Evolutionary conservation across 805 yeast genomes (phyloP).

Genomic region (Saturnispora galanensis): DNA sequence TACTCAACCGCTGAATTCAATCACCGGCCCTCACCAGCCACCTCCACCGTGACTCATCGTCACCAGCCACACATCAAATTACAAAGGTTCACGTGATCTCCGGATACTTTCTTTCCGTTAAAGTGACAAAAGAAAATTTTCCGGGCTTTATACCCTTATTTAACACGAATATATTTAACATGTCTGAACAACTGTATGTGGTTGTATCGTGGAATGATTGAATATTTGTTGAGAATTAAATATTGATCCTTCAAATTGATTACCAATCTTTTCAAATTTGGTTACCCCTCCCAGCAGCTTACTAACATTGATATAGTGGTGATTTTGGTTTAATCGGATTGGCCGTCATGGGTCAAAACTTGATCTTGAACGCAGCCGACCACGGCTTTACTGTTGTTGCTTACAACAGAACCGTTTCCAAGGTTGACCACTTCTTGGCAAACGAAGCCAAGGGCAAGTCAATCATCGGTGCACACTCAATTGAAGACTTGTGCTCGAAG

Average conservation of each 20-base stretch:
- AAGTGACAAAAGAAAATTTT: background rate
- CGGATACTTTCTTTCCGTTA: conserved; percentile 1
- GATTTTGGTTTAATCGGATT: conserved; percentile 98
- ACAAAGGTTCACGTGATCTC: background rate
- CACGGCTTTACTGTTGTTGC: conserved; percentile 98
- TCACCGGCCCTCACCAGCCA: no score
- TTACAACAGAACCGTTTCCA: conserved; percentile 93
- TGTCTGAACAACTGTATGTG: background rate
- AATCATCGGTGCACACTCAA: conserved; percentile 89
- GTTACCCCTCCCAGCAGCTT: background rate
- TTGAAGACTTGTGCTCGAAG: conserved; percentile 77
- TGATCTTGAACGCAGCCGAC: conserved; percentile 96
- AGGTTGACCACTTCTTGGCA: conserved; percentile 87
- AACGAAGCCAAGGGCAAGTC: conserved; percentile 97
- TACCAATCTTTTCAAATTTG: no score
- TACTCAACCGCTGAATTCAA: no score
- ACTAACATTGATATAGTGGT: conserved; percentile 38
- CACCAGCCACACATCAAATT: no score
- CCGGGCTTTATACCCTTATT: background rate
- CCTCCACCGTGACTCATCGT: no score
- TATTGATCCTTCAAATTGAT: no score
- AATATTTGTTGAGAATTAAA: background rate
- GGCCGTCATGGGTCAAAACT: conserved; percentile 99
- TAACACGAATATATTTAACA: background rate
- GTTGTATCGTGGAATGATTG: no score